These are phyloP conservation scores for Wickerhamiella parazyma DNA, from an alignment of 805 yeast genomes.

Conservation along the genomic window DNA sequence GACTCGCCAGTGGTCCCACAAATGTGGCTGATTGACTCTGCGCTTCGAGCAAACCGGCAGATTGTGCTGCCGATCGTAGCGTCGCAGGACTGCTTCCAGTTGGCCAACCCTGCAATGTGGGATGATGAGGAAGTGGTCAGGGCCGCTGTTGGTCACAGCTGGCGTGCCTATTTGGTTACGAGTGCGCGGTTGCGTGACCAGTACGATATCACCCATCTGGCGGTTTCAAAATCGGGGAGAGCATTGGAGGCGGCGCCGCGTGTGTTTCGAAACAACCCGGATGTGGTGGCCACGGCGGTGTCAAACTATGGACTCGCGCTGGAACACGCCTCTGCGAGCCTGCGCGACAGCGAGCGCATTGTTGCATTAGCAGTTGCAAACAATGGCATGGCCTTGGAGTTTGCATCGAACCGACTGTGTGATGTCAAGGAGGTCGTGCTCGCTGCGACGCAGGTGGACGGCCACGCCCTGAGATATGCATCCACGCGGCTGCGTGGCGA, in stretches of 20 bases:
- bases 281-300: background rate
- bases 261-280: background rate
- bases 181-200: background rate
- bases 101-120: background rate
- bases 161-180: background rate
- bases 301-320: background rate
- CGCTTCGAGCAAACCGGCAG: background rate
- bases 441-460: background rate
- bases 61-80: conserved; percentile 1
- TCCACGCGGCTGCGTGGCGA: background rate
- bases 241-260: background rate
- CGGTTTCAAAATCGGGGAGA: background rate
- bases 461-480: background rate
- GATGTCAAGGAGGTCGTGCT: background rate
- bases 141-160: background rate
- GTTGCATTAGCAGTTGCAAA: background rate
- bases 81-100: background rate
- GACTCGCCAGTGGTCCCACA: background rate
- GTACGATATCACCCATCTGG: background rate
- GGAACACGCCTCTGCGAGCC: background rate
- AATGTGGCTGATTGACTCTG: background rate
- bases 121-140: background rate
- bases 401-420: background rate
- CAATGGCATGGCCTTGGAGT: conserved; percentile 2
- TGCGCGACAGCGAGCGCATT: background rate